Conservation (phyloP, 805 yeast genomes). For the Jamesozyma gamospora region DNA sequence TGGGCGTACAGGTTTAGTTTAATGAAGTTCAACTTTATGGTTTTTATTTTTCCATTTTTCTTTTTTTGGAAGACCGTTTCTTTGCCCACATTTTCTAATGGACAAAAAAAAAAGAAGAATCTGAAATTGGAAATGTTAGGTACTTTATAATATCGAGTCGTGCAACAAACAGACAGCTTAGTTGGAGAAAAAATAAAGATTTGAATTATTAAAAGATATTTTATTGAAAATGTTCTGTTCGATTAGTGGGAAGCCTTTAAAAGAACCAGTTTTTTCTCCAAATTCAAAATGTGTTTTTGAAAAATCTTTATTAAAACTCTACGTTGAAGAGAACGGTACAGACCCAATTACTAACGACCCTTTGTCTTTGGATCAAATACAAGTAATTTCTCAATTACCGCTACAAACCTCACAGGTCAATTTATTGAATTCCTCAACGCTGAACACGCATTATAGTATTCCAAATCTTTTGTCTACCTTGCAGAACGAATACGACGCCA, state of each 20-base stretch:
- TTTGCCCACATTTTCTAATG: no score
- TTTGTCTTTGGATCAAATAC: slow-evolving; percentile 46
- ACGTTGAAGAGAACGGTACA: slow-evolving; percentile 50
- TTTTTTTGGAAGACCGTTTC: no score
- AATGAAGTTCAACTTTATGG: no score
- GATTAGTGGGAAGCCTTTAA: slow-evolving; percentile 61
- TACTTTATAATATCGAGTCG: no score
- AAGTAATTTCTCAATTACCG: slow-evolving; percentile 32
- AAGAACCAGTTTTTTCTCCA: slow-evolving; percentile 68
- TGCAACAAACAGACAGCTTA: no score
- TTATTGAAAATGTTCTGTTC: slow-evolving; percentile 28
- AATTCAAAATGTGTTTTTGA: slow-evolving; percentile 67
- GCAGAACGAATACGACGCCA: slow-evolving; percentile 85
- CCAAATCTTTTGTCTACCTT: slow-evolving; percentile 68
- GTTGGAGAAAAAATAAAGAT: no score
- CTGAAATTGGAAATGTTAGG: no score
- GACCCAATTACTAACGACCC: slow-evolving; percentile 73
- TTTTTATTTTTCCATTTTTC: no score
- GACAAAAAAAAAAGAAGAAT: no score
- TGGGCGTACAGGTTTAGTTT: no score
- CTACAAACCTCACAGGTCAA: slow-evolving; percentile 20
- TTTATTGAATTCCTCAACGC: slow-evolving; percentile 36
- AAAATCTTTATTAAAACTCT: slow-evolving; percentile 45
- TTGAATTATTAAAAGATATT: no score
- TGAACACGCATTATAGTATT: slow-evolving; percentile 38